Evolutionary conservation across 495 filamentous ascomycete genomes (phyloP).

Genomic region (Xylaria castorea): DNA sequence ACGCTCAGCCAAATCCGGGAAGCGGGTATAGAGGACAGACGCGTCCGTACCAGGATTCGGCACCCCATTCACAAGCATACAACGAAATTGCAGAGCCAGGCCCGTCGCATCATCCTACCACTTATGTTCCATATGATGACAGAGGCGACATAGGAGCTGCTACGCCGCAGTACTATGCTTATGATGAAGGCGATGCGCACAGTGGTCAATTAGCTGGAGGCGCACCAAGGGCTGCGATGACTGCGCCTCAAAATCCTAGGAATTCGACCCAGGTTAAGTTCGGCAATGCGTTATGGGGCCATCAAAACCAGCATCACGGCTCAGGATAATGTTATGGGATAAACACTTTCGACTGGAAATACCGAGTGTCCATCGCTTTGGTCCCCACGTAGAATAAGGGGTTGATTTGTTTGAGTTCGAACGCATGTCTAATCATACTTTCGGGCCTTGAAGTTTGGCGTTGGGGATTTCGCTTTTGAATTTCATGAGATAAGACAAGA

Average conservation of each 20-base stretch:
- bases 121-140: constrained; percentile 33
- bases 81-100: constrained; percentile 31
- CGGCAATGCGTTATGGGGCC: constrained; percentile 39
- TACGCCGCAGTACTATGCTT: constrained; percentile 32
- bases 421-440: constrained; percentile 11
- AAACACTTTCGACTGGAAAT: background rate
- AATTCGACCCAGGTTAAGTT: constrained; percentile 35
- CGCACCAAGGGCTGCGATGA: constrained; percentile 32
- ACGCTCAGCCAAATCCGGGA: constrained; percentile 55
- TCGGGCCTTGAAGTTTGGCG: constrained; percentile 16
- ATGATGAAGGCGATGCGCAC: constrained; percentile 28
- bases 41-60: constrained; percentile 32
- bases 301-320: constrained; percentile 25
- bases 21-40: constrained; percentile 30
- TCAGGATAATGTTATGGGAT: background rate
- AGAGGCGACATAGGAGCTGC: constrained; percentile 40
- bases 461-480: constrained; percentile 21
- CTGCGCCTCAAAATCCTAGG: constrained; percentile 20
- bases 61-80: constrained; percentile 36
- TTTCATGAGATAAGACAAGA: constrained; percentile 4
- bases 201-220: constrained; percentile 15
- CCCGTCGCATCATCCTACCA: constrained; percentile 26
- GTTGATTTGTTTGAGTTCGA: background rate
- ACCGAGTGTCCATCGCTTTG: background rate
- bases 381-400: background rate